Conservation (phyloP, 345 rosid genomes). For the Rhizophora mangle region DNA sequence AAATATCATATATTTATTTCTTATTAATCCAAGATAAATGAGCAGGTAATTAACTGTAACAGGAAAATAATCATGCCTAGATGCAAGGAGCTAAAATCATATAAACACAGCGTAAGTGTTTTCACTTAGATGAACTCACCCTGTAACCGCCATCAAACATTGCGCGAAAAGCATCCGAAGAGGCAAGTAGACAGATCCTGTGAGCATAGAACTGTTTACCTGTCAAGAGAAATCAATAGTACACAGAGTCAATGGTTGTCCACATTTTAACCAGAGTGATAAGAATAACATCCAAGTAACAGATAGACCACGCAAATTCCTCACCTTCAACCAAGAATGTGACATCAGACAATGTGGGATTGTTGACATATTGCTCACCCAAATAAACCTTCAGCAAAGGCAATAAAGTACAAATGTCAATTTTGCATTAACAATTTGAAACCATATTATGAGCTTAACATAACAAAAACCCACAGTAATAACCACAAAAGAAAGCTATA, state of each 20-base stretch:
- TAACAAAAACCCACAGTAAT: neutral
- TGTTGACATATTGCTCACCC: slow-evolving; percentile 69
- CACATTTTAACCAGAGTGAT: no score
- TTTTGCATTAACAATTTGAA: neutral
- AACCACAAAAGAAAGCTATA: neutral
- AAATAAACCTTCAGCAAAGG: slow-evolving; percentile 45
- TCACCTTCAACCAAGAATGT: slow-evolving; percentile 69
- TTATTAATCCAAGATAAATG: neutral
- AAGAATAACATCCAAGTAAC: no score
- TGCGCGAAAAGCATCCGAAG: slow-evolving; percentile 75
- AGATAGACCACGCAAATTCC: neutral
- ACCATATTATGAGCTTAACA: neutral
- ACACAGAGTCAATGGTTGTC: no score
- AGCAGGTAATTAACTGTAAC: neutral
- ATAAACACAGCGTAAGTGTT: neutral
- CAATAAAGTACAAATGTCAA: neutral
- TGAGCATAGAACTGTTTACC: slow-evolving; percentile 71
- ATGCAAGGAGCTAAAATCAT: neutral
- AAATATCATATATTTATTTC: slow-evolving; percentile 6
- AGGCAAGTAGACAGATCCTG: slow-evolving; percentile 71
- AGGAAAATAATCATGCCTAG: neutral
- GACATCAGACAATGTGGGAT: slow-evolving; percentile 63
- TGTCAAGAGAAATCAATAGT: slow-evolving; percentile 9
- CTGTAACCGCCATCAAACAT: slow-evolving; percentile 79
- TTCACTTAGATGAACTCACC: slow-evolving; percentile 34